Evolutionary conservation across 78 protist genomes (phyloP).

Genomic region (Mantamonas sphyraenae): DNA sequence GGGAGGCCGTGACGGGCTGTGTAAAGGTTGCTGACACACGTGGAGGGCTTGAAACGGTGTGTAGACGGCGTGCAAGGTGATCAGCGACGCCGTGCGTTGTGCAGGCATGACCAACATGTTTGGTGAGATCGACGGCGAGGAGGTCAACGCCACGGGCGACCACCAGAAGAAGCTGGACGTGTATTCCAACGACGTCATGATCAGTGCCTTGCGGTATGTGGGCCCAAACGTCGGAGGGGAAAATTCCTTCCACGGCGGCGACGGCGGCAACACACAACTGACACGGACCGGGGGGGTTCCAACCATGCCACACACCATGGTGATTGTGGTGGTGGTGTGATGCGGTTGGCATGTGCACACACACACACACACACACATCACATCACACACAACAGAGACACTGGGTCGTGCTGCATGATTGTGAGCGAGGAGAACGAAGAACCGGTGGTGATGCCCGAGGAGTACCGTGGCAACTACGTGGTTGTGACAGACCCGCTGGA

Average conservation of each 20-base stretch:
- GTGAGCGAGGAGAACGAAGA: conserved; percentile 59
- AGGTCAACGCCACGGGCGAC: conserved; percentile 46
- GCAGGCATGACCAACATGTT: conserved; percentile 45
- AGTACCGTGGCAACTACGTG: conserved; percentile 9
- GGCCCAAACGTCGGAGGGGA: too few relatives aligned
- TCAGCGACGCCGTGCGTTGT: conserved; percentile 19
- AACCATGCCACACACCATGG: not conserved
- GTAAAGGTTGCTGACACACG: not conserved
- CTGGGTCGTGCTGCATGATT: conserved; percentile 15
- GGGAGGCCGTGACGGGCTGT: not conserved
- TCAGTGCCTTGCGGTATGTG: not conserved
- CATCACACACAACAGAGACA: not conserved
- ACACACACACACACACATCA: not conserved
- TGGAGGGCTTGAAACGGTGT: too few relatives aligned
- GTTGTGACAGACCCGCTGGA: conserved; percentile 69
- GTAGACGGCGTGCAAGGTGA: conserved; percentile 41
- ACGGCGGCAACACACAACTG: not conserved
- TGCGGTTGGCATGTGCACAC: conserved; percentile 4
- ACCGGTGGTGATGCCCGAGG: conserved; percentile 22
- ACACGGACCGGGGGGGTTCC: too few relatives aligned
- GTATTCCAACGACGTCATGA: conserved; percentile 37
- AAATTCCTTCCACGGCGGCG: too few relatives aligned
- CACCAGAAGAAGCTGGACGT: conserved; percentile 62
- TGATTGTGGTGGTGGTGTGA: too few relatives aligned
- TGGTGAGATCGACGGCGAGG: not conserved